Evolutionary conservation across 495 filamentous ascomycete species (phyloP).

Genomic region (Cudoniella acicularis): DNA sequence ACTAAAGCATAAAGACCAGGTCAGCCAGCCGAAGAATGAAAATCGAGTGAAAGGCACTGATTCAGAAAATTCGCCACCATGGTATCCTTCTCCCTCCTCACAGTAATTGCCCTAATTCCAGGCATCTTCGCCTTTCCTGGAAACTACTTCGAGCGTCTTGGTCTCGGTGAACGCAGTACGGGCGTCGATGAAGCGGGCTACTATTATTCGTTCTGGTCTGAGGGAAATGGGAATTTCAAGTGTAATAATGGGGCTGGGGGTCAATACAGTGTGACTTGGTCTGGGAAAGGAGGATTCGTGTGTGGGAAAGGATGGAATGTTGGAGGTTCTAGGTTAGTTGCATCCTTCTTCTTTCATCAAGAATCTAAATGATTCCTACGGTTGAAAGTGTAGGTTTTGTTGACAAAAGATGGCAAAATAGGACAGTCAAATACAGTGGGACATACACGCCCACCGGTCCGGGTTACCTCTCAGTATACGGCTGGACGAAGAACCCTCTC

Average conservation of each 20-base stretch:
- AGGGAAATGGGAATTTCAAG: not conserved
- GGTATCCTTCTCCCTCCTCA: not conserved
- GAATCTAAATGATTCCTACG: not conserved
- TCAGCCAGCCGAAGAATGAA: too few relatives aligned
- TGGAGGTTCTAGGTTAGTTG: not conserved
- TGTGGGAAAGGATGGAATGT: not conserved
- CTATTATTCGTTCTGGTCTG: not conserved
- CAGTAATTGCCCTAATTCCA: not conserved
- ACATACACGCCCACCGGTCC: conserved; percentile 43
- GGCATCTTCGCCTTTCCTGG: not conserved
- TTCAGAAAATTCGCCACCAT: not conserved
- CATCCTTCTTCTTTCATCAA: too few relatives aligned
- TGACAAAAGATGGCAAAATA: not conserved
- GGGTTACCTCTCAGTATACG: conserved; percentile 54
- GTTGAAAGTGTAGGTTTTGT: not conserved
- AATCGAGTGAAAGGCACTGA: too few relatives aligned
- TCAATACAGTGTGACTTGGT: not conserved
- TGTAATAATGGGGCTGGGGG: not conserved
- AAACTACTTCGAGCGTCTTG: not conserved
- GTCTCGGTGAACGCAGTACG: not conserved
- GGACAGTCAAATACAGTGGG: conserved; percentile 39
- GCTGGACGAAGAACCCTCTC: conserved; percentile 55
- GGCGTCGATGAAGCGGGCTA: not conserved
- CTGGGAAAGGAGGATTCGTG: not conserved
- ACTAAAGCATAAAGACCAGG: too few relatives aligned